Evolutionary conservation across 371 early-diverging fungal species (phyloP).

Genomic region (Apophysomyces sp.): DNA sequence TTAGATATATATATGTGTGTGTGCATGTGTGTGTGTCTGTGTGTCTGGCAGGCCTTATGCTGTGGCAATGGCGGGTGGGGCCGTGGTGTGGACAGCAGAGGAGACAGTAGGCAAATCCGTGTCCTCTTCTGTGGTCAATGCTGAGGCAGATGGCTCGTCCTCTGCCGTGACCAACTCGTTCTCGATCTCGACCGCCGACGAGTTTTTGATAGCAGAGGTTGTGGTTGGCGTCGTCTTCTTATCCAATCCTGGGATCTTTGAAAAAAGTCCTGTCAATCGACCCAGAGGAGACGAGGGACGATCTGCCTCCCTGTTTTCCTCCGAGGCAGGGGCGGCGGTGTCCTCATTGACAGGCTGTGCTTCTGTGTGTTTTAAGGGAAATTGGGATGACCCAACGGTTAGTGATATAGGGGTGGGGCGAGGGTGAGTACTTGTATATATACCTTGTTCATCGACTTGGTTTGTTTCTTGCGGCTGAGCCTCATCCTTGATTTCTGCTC

Average conservation of each 20-base stretch:
- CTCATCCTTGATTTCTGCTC: slow-evolving; percentile 4
- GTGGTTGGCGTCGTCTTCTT: not conserved
- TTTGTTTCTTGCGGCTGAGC: not conserved
- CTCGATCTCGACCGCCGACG: not conserved
- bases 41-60: not conserved
- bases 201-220: not conserved
- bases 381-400: too few relatives aligned
- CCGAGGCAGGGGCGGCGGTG: not conserved
- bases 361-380: not conserved
- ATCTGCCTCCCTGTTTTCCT: not conserved
- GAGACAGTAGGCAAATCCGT: not conserved
- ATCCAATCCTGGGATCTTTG: not conserved
- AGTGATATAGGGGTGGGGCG: too few relatives aligned
- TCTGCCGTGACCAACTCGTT: not conserved
- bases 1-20: too few relatives aligned
- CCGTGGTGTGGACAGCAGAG: not conserved
- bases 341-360: not conserved
- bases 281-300: not conserved
- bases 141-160: slow-evolving; percentile 1
- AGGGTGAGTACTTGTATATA: too few relatives aligned
- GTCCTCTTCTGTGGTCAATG: not conserved
- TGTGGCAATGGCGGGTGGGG: not conserved
- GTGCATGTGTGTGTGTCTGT: too few relatives aligned
- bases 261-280: not conserved
- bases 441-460: not conserved